These are phyloP conservation scores for Aspergillus ochraceoroseus DNA, from an alignment of 2,329 filamentous ascomycete species.

Conservation along the genomic window DNA sequence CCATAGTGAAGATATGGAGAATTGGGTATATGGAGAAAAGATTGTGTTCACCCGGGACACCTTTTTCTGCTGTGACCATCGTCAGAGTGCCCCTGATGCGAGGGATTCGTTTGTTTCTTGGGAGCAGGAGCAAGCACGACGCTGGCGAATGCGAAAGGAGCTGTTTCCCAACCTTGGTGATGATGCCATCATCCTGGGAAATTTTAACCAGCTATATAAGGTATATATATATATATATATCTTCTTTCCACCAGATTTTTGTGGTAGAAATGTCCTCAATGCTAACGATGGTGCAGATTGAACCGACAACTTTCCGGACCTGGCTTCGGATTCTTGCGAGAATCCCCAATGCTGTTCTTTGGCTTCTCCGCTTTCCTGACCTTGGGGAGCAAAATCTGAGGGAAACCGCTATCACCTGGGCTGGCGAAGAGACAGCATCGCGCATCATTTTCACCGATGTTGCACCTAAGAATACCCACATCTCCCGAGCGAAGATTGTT, in stretches of 20 bases:
- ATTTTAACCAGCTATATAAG: slow-evolving; percentile 99
- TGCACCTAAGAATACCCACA: slow-evolving; percentile 89
- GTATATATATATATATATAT: too few relatives aligned
- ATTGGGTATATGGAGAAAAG: slow-evolving; percentile 96
- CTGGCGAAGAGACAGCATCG: slow-evolving; percentile 73
- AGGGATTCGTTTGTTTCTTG: slow-evolving; percentile 65
- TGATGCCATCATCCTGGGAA: slow-evolving; percentile 84
- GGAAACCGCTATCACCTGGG: slow-evolving; percentile 76
- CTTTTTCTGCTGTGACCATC: slow-evolving; percentile 97
- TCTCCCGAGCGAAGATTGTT: slow-evolving; percentile 82
- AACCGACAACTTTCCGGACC: slow-evolving; percentile 90
- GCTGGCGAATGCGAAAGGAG: slow-evolving; percentile 91
- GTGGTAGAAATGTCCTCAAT: not conserved
- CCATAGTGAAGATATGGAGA: slow-evolving; percentile 62
- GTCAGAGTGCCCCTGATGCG: slow-evolving; percentile 75
- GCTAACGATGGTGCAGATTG: slow-evolving; percentile 61
- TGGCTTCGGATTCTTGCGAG: slow-evolving; percentile 87
- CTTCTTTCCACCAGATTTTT: not conserved
- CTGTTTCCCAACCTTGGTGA: slow-evolving; percentile 79
- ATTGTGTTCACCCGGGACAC: slow-evolving; percentile 91
- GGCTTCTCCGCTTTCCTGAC: slow-evolving; percentile 95
- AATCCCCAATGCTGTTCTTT: slow-evolving; percentile 82
- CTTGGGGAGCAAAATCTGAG: slow-evolving; percentile 81
- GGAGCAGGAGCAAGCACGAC: slow-evolving; percentile 72
- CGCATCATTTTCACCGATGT: slow-evolving; percentile 95